Evolutionary conservation across 1,139 yeast species (phyloP), one percentile per base, ranked within the genome.

Genomic region (Scheffersomyces stambukii): DNA sequence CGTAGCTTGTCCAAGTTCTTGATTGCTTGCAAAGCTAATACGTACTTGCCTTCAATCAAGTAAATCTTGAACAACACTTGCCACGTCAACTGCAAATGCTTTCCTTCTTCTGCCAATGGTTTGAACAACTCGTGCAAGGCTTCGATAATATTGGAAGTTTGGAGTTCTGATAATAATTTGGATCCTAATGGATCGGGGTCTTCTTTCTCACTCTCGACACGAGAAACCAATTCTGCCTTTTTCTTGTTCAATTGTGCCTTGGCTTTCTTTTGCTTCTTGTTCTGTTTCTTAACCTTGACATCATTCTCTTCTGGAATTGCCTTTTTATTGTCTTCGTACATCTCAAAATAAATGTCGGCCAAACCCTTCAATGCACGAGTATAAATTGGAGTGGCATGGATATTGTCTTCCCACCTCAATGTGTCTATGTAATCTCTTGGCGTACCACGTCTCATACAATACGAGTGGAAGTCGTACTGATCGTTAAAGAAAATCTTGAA

Each of bases 391-490:
- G 83, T 77, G 3, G 77, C 55, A 50, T 70, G 86, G 24, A 91
- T 54, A 13, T 60, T 52, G 48, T 88, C 93, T 37, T 81, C 95
- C 97, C 97, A 91, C 27, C 64, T 57, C 31, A 89, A 45, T 67
- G 84, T 75, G 16, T 77, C 79, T 21, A 84, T 45, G 49, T 91
- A 91, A 14, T 91, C 81, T 38, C 95, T 71, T 16, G 93, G 81
- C 4, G 97, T 85, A 10, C 97, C 97, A 45, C 82, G 78, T 59
- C 96, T 77, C 68, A 85, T 75, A 52, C 95, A 82, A 55, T 86
- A 91, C 25, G 83, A 80, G 54, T 91, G 98, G 78, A 91, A 91
- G 52, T 91, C 99, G 44, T 82, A 74, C 58, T 91, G 96, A 50
- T 93, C 98, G 38, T 75, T 76, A 50, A 65, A 74, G 57, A 80